phyloP scores from a whole-genome alignment of 192 early-diverging fungal genomes.

The Gigaspora rosea region DNA sequence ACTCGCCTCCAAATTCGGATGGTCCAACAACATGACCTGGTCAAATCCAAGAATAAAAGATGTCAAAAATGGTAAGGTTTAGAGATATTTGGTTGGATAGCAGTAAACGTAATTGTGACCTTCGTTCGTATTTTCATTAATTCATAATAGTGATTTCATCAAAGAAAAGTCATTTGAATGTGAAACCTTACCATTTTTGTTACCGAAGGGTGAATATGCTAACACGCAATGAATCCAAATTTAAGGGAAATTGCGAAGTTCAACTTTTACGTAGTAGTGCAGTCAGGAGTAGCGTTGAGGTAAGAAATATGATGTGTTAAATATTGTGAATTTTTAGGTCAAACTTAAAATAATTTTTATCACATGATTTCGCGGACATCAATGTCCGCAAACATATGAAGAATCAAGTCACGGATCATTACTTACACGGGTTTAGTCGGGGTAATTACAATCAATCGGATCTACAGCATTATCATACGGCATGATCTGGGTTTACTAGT shows the following conservation, averaged over 20 bases:
- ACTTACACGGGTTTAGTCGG: too few species aligned
- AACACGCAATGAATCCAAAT: slow-evolving; percentile 55
- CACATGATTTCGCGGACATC: too few species aligned
- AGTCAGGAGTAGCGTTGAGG: slow-evolving; percentile 67
- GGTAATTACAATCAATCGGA: too few species aligned
- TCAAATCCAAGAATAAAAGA: slow-evolving; percentile 83
- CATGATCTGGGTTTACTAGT: too few species aligned
- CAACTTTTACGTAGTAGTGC: slow-evolving; percentile 70
- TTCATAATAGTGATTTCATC: too few species aligned
- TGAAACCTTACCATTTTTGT: slow-evolving; percentile 61
- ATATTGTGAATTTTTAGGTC: neutral
- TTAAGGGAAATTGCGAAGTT: slow-evolving; percentile 61
- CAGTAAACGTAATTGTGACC: too few species aligned
- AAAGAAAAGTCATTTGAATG: slow-evolving; percentile 61
- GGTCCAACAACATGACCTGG: slow-evolving; percentile 51
- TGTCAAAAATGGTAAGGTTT: slow-evolving; percentile 48
- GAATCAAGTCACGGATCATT: too few species aligned
- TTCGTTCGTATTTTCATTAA: too few species aligned
- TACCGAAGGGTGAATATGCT: slow-evolving; percentile 66
- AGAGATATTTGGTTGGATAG: neutral
- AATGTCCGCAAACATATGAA: too few species aligned
- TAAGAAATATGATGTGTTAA: neutral
- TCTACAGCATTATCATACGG: too few species aligned
- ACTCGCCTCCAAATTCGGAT: slow-evolving; percentile 56
- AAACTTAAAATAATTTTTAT: too few species aligned